phyloP scores from a whole-genome alignment of 177 flowering plant species.

The Vitis hybrid region DNA sequence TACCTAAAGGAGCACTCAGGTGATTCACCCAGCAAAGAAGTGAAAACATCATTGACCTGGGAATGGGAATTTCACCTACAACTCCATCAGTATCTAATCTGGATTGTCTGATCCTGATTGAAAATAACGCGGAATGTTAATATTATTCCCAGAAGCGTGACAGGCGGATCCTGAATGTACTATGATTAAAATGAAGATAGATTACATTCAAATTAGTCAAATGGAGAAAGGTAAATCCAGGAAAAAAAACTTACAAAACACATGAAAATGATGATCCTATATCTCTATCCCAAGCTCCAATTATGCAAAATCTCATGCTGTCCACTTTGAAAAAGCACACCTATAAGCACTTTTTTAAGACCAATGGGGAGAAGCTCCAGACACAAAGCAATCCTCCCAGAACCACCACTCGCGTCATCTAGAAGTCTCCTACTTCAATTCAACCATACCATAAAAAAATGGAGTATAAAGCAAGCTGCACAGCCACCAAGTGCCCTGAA shows the following conservation, averaged over 20 bases:
- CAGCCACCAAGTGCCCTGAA: constrained; percentile 14
- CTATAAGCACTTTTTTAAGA: background rate
- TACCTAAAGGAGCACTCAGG: constrained; percentile 4
- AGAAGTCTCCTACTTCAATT: constrained; percentile 13
- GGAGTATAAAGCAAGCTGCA: constrained; percentile 20
- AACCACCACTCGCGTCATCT: constrained; percentile 19
- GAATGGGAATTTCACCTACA: background rate
- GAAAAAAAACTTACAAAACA: constrained; percentile 8
- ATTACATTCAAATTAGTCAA: background rate
- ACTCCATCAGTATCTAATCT: too few species aligned
- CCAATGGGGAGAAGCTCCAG: constrained; percentile 6
- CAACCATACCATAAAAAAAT: background rate
- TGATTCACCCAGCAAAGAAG: background rate
- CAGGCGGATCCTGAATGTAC: background rate
- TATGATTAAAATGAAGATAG: constrained; percentile 2
- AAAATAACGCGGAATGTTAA: too few species aligned
- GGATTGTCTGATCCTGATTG: too few species aligned
- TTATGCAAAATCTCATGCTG: constrained; percentile 26
- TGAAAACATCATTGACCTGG: background rate
- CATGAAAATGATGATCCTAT: constrained; percentile 1
- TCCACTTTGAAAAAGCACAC: constrained; percentile 19
- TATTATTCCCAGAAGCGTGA: too few species aligned
- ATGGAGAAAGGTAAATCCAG: background rate
- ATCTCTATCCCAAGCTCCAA: constrained; percentile 8
- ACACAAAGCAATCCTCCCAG: constrained; percentile 14